Evolutionary conservation across 257 asterid genomes (phyloP).

Genomic region (Petrea volubilis): DNA sequence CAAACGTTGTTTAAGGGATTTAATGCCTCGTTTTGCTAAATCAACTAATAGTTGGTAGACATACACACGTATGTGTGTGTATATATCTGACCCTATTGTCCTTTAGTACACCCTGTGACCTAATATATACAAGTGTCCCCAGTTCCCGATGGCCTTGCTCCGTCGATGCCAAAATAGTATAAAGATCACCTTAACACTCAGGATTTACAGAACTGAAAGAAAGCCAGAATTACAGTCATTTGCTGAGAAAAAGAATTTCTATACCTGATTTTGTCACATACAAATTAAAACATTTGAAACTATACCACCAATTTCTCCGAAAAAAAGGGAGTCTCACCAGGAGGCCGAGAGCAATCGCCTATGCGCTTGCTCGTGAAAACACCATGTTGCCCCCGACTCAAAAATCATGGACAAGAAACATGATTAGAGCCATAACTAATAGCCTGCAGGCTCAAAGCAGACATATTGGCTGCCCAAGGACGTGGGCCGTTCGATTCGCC

Average conservation of each 20-base stretch:
- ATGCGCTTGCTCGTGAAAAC: no score
- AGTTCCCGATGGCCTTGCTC: no score
- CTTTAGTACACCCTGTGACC: no score
- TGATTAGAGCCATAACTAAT: constrained; percentile 86
- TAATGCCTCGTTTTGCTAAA: no score
- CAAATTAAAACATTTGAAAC: neutral
- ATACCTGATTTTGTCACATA: constrained; percentile 14
- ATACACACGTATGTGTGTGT: no score
- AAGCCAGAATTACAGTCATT: neutral
- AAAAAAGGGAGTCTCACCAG: no score
- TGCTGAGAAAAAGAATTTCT: neutral
- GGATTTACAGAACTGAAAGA: constrained; percentile 17
- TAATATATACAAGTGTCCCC: no score
- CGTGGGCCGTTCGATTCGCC: constrained; percentile 58
- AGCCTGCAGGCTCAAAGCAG: constrained; percentile 69
- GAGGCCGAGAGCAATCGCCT: no score
- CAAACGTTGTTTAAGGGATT: no score
- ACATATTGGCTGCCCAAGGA: constrained; percentile 79
- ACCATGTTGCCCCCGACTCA: no score
- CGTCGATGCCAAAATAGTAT: neutral
- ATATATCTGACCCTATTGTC: no score
- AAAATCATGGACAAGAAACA: constrained; percentile 47
- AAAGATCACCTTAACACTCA: neutral
- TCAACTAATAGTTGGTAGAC: no score
- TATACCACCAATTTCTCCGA: neutral